Evolutionary conservation across 192 early-diverging fungal species (phyloP).

Genomic region (Mortierella alpina): DNA sequence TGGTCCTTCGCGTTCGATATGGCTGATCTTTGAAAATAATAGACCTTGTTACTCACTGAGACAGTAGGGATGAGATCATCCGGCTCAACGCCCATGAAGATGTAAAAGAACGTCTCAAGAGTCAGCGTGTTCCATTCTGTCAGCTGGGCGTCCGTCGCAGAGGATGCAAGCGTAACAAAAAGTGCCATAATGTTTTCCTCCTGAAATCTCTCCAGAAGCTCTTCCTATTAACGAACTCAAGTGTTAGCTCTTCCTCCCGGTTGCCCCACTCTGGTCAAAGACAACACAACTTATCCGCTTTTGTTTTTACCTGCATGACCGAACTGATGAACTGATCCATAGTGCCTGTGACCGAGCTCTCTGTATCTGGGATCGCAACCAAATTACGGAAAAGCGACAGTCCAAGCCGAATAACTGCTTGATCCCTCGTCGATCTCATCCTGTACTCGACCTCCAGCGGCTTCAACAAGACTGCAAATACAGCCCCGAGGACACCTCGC

Average conservation of each 20-base stretch:
- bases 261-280: background rate
- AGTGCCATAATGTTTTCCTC: conserved; percentile 74
- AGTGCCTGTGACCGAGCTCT: conserved; percentile 65
- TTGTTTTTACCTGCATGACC: conserved; percentile 68
- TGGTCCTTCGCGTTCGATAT: no score
- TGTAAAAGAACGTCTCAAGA: conserved; percentile 71
- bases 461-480: conserved; percentile 63
- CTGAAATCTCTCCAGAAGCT: conserved; percentile 63
- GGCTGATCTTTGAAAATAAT: background rate
- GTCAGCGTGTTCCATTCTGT: conserved; percentile 72
- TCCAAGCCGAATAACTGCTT: conserved; percentile 71
- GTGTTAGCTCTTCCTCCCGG: conserved; percentile 10
- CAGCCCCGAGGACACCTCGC: conserved; percentile 61
- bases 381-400: conserved; percentile 85
- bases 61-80: conserved; percentile 47
- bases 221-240: conserved; percentile 53
- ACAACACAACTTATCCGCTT: background rate
- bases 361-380: conserved; percentile 81
- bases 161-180: conserved; percentile 78
- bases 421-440: conserved; percentile 68
- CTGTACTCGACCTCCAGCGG: conserved; percentile 62
- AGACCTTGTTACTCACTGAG: conserved; percentile 4
- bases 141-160: conserved; percentile 65
- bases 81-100: conserved; percentile 66
- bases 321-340: conserved; percentile 66